These are phyloP conservation scores for Populus davidiana DNA, from an alignment of 345 rosid genomes.

Conservation along the genomic window DNA sequence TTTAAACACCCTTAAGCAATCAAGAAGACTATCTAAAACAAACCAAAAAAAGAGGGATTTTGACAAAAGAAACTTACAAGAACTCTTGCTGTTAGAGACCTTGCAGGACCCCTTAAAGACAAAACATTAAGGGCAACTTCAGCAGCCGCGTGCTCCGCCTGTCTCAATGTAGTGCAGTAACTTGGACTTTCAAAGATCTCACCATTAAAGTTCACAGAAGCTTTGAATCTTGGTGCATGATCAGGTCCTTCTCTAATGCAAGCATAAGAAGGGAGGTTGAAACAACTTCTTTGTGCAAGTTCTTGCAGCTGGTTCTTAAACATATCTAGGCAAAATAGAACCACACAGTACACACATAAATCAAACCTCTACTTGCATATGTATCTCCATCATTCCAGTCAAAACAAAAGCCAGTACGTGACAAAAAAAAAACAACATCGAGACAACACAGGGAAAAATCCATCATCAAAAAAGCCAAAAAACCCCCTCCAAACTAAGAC, in stretches of 20 bases:
- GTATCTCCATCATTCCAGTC: neutral
- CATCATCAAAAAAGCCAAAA: neutral
- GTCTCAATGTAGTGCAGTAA: constrained; percentile 59
- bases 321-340: constrained; percentile 35
- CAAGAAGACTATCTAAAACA: neutral
- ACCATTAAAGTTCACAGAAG: constrained; percentile 72
- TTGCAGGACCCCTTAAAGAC: constrained; percentile 59
- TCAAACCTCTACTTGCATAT: constrained; percentile 2
- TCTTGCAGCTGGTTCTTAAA: constrained; percentile 73
- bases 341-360: neutral
- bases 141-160: constrained; percentile 75
- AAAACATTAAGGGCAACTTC: constrained; percentile 61
- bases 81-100: constrained; percentile 61
- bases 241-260: constrained; percentile 74
- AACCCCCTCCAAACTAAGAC: neutral
- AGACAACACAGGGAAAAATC: neutral
- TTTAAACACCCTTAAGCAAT: neutral
- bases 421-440: neutral
- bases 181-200: constrained; percentile 61
- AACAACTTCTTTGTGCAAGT: constrained; percentile 80
- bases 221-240: constrained; percentile 81
- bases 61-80: constrained; percentile 43
- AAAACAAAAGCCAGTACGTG: neutral
- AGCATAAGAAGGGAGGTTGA: constrained; percentile 67
- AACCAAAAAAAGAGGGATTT: neutral